Base-by-base conservation (phyloP, 208 protist genomes). In the Trypanosoma rangeli region DNA sequence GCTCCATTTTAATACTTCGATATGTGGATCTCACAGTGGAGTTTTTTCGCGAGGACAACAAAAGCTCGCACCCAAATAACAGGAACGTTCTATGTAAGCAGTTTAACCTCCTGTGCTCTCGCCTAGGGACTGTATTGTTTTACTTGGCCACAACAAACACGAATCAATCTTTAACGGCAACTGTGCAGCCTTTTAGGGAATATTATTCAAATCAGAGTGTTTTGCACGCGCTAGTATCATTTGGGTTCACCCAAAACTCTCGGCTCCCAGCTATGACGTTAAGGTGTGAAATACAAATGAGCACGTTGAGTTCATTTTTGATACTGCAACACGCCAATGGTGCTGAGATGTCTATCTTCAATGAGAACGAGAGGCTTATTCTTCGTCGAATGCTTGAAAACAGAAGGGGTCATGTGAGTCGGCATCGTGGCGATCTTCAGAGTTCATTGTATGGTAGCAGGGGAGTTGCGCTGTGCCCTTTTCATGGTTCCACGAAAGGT, bases 1-100 rank as follows among this genome's bases (percentile, higher is more conserved):
- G 83, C 44, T 72, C 83, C 31, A 66, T 86, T 22, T 69, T 94
- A 50, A 70, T 92, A 55, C 73, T 91, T 26, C 84, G 89, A 18
- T 87, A 80, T 53, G 55, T 89, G 22, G 84, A 83, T 28, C 68
- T 91, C 13, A 63, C 78, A 8, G 72, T 76, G 26, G 77, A 86
- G 35, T 82, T 35, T 20, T 61, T 77, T 20, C 48, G 71, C 31
- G 33, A 3, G 20, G 42, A 13, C n/a, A 22, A 26, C 49, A 50
- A 26, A 5, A 13, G 35, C 18, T 49, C 18, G 50, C 33, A 22
- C 15, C 8, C 13, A 46, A 28, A 70, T 22, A 26, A 10, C 58
- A 24, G 16, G 22, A 1, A 35, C 18, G 26, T 48, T 42, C n/a
- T 72, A 15, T 39, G 37, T 52, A 3, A 39, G 7, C 54, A 54